A percentile compares a stretch with the other conserved stretches of the same genome.
Evolutionary conservation across 1,284 basidiomycete species (phyloP).

Genomic region (Naganishia albida): DNA sequence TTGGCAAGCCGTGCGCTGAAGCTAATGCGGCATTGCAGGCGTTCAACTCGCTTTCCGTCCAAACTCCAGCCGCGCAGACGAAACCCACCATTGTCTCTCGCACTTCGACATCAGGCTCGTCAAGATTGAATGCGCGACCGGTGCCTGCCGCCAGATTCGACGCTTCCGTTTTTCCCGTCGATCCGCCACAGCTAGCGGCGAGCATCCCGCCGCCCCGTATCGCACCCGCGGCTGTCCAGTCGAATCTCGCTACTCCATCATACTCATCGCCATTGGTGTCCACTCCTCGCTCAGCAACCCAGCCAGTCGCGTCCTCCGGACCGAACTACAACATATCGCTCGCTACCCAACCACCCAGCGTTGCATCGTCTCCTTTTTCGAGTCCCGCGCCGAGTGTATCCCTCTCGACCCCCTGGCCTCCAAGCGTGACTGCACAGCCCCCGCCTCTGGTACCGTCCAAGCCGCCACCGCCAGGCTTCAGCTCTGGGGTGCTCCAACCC

Average conservation of each 20-base stretch:
- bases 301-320: slow-evolving; percentile 32
- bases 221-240: neutral
- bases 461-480: slow-evolving; percentile 48
- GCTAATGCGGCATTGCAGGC: neutral
- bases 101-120: neutral
- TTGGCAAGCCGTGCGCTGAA: neutral
- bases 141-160: slow-evolving; percentile 48
- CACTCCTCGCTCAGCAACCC: slow-evolving; percentile 14
- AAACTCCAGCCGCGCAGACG: neutral
- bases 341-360: slow-evolving; percentile 42
- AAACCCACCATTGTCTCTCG: neutral
- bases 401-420: slow-evolving; percentile 17
- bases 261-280: slow-evolving; percentile 21
- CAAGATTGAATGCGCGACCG: slow-evolving; percentile 43
- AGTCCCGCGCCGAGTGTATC: slow-evolving; percentile 25
- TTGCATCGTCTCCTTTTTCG: slow-evolving; percentile 33
- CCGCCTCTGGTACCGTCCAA: slow-evolving; percentile 18
- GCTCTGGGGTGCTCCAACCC: slow-evolving; percentile 43
- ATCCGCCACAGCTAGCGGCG: slow-evolving; percentile 23
- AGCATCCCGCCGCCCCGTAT: slow-evolving; percentile 33
- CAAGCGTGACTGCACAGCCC: slow-evolving; percentile 15
- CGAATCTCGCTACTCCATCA: neutral
- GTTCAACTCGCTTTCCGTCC: slow-evolving; percentile 1
- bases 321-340: slow-evolving; percentile 52
- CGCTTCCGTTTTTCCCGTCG: slow-evolving; percentile 39